Evolutionary conservation across 495 filamentous ascomycete genomes (phyloP).

Genomic region (Alectoria sarmentosa): DNA sequence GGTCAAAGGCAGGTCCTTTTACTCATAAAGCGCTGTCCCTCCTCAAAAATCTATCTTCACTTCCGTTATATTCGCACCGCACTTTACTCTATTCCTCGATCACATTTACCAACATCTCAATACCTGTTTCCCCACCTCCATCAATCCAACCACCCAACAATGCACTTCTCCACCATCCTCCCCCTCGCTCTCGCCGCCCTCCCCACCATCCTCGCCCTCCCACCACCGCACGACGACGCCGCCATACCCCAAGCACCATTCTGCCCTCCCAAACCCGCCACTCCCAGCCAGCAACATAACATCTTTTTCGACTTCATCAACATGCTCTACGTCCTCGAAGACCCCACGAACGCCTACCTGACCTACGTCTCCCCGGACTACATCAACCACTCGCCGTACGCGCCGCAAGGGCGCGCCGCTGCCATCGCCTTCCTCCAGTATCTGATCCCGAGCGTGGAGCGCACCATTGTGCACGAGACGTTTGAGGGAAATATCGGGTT

Average conservation of each 20-base stretch:
- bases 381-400: constrained; percentile 12
- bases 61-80: neutral
- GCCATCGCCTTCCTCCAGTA: constrained; percentile 6
- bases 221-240: neutral
- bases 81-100: neutral
- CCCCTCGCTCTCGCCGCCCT: neutral
- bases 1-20: neutral
- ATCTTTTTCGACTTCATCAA: constrained; percentile 10
- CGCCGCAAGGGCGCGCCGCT: constrained; percentile 1
- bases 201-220: neutral
- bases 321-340: constrained; percentile 1
- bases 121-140: neutral
- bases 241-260: neutral
- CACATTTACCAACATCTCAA: neutral
- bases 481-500: neutral
- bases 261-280: constrained; percentile 3
- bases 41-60: neutral
- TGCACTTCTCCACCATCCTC: neutral
- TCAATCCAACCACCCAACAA: neutral
- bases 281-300: constrained; percentile 2
- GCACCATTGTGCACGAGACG: constrained; percentile 9
- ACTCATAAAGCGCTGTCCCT: neutral
- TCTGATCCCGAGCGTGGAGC: constrained; percentile 6
- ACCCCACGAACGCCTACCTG: constrained; percentile 4
- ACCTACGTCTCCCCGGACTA: constrained; percentile 14